These are phyloP conservation scores for Cyclocybe cylindracea DNA, from an alignment of 768 basidiomycete species.

Conservation along the genomic window DNA sequence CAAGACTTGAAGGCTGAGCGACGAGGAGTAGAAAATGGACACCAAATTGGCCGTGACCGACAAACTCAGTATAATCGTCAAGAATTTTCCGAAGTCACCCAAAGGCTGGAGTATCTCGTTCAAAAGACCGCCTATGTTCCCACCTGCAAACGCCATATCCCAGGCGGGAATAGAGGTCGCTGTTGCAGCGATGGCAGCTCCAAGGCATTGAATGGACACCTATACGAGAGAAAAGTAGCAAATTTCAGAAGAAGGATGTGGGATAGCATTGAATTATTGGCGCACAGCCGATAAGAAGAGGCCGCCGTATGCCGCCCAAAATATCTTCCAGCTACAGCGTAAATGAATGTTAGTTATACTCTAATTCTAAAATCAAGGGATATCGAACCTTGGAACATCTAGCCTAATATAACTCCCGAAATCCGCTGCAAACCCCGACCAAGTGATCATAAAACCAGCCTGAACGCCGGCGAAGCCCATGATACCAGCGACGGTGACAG, in stretches of 20 bases:
- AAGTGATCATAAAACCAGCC: slow-evolving; percentile 72
- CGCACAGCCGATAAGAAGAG: slow-evolving; percentile 58
- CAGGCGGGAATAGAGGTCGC: slow-evolving; percentile 59
- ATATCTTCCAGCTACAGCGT: slow-evolving; percentile 53
- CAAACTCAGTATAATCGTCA: slow-evolving; percentile 78
- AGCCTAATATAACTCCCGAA: slow-evolving; percentile 63
- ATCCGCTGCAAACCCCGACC: slow-evolving; percentile 60
- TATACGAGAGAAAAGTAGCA: slow-evolving; percentile 9
- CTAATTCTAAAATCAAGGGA: not conserved
- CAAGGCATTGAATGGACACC: slow-evolving; percentile 48
- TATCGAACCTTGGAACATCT: slow-evolving; percentile 3
- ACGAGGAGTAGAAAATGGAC: slow-evolving; percentile 79
- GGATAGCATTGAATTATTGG: too few species aligned
- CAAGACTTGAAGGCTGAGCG: slow-evolving; percentile 71
- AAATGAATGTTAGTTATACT: too few species aligned
- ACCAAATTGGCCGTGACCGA: slow-evolving; percentile 84
- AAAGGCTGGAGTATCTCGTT: slow-evolving; percentile 71
- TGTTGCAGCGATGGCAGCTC: slow-evolving; percentile 67
- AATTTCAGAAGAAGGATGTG: too few species aligned
- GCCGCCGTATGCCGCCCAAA: slow-evolving; percentile 67
- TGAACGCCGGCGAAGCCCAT: slow-evolving; percentile 66
- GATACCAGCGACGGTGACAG: slow-evolving; percentile 52
- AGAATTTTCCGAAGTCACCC: slow-evolving; percentile 75
- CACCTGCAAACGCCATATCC: slow-evolving; percentile 55
- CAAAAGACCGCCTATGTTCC: slow-evolving; percentile 71